phyloP scores from a whole-genome alignment of 202 grass and related monocot genomes.

The Panicum virgatum region DNA sequence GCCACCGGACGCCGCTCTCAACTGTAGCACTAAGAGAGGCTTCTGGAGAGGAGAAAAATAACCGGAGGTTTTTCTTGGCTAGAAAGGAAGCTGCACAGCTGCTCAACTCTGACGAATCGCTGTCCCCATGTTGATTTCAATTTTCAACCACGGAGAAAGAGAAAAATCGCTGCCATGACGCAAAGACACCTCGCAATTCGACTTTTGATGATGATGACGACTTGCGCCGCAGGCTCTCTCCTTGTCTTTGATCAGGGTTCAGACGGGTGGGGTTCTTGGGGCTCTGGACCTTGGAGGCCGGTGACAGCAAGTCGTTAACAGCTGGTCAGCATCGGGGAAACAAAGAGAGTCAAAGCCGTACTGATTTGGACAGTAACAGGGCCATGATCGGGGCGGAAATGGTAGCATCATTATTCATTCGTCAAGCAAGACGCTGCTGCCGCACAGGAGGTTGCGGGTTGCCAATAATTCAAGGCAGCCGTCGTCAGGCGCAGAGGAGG shows the following conservation, averaged over 20 bases:
- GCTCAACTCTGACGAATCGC: neutral
- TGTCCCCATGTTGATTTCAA: neutral
- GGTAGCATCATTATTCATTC: too few relatives aligned
- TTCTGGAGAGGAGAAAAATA: too few relatives aligned
- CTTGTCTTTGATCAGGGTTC: neutral
- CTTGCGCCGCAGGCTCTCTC: neutral
- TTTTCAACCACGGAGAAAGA: neutral
- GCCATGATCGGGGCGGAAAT: neutral
- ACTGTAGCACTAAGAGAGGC: too few relatives aligned
- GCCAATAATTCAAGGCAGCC: conserved; percentile 32
- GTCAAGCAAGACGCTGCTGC: neutral
- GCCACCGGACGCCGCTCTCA: too few relatives aligned
- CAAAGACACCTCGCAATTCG: neutral
- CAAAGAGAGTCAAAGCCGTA: conserved; percentile 35
- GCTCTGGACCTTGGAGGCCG: neutral
- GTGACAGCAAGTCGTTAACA: conserved; percentile 1
- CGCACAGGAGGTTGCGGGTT: conserved; percentile 15
- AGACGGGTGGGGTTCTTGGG: neutral
- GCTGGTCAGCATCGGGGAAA: neutral
- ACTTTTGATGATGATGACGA: too few relatives aligned
- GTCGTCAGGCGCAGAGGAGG: neutral
- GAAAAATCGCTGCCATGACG: neutral
- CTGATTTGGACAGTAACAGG: conserved; percentile 3
- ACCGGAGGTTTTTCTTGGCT: neutral
- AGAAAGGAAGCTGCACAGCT: neutral